Percentiles rank a stretch among this genome's conserved stretches.
Evolutionary conservation across 2,329 filamentous ascomycete genomes (phyloP).

Genomic region (Xylariaceae sp.): DNA sequence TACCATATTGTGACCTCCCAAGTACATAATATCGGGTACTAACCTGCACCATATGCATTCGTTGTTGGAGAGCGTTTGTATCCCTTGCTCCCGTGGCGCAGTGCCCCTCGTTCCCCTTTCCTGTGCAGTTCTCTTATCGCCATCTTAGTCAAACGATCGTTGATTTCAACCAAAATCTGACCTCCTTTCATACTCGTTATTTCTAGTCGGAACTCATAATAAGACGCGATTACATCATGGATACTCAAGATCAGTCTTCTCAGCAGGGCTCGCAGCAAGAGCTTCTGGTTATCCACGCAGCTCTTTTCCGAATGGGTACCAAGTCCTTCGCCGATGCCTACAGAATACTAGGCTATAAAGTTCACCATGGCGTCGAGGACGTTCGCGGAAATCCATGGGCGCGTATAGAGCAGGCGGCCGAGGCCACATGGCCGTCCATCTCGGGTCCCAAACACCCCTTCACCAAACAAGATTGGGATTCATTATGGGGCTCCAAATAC

Average conservation of each 20-base stretch:
- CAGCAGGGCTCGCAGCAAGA: neutral
- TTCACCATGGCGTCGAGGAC: conserved; percentile 4
- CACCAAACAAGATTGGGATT: conserved; percentile 7
- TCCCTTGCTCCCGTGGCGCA: too few relatives aligned
- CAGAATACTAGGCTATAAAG: conserved; percentile 8
- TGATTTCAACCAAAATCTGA: too few relatives aligned
- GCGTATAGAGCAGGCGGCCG: conserved; percentile 7
- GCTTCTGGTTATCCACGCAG: conserved; percentile 11
- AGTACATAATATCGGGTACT: too few relatives aligned
- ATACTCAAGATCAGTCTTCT: conserved; percentile 1
- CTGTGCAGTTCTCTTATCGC: too few relatives aligned
- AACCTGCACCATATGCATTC: too few relatives aligned
- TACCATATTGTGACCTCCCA: too few relatives aligned
- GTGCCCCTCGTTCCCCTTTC: too few relatives aligned
- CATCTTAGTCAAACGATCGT: too few relatives aligned
- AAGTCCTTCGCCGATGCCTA: conserved; percentile 8
- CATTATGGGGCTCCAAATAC: conserved; percentile 7
- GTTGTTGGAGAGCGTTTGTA: too few relatives aligned
- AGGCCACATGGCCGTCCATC: conserved; percentile 11
- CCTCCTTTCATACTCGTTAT: too few relatives aligned
- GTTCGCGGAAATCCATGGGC: conserved; percentile 6
- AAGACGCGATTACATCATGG: neutral
- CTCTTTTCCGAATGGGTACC: conserved; percentile 13
- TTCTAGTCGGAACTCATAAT: too few relatives aligned
- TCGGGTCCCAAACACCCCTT: conserved; percentile 1